Conservation (phyloP, 345 rosid genomes). For the Syzygium grande region DNA sequence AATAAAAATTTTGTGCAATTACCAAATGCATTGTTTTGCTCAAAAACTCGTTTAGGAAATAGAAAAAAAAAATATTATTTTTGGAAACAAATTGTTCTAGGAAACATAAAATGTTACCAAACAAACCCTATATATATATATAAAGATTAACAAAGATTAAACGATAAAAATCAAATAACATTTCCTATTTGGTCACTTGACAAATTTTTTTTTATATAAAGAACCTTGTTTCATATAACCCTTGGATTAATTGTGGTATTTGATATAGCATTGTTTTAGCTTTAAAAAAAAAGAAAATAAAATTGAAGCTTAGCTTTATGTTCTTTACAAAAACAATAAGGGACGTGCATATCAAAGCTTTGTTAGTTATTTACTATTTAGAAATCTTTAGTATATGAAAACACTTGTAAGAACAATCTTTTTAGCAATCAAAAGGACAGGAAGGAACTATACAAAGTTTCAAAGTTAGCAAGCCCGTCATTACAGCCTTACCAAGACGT, state of each 20-base stretch:
- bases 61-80: too few relatives aligned
- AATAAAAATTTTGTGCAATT: too few relatives aligned
- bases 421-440: neutral
- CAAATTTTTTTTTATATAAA: neutral
- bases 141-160: too few relatives aligned
- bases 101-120: too few relatives aligned
- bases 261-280: neutral
- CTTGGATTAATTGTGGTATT: neutral
- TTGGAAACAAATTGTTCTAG: too few relatives aligned
- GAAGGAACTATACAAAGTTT: neutral
- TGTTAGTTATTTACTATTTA: neutral
- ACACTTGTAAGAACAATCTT: neutral
- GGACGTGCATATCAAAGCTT: neutral
- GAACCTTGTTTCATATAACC: neutral
- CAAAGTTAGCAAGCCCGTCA: neutral
- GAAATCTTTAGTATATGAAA: neutral
- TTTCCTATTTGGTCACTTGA: neutral
- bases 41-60: too few relatives aligned
- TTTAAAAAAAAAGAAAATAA: neutral
- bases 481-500: too few relatives aligned
- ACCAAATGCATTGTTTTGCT: too few relatives aligned
- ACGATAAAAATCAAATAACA: too few relatives aligned
- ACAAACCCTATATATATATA: neutral
- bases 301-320: neutral
- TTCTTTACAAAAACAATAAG: neutral